These are phyloP conservation scores for Thymus quinquecostatus DNA, from an alignment of 257 asterid species.

Conservation along the genomic window DNA sequence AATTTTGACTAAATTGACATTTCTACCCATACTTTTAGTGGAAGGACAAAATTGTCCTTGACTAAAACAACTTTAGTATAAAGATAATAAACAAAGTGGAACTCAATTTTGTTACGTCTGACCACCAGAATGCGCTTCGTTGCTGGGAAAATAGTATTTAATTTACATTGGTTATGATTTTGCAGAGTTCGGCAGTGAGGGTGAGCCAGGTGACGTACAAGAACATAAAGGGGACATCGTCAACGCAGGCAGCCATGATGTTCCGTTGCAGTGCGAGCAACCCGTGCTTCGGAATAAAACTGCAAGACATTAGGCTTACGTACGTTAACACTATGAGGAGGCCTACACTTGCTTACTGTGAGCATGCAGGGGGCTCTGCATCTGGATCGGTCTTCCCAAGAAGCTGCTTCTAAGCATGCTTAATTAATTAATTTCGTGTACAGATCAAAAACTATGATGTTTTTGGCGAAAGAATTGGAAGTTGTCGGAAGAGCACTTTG, in stretches of 20 bases:
- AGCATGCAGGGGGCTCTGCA: conserved; percentile 53
- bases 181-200: conserved; percentile 67
- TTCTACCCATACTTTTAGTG: too few species aligned
- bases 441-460: conserved; percentile 13
- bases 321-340: conserved; percentile 37
- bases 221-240: conserved; percentile 70
- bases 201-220: conserved; percentile 59
- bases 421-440: conserved; percentile 11
- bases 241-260: conserved; percentile 69
- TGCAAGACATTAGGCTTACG: conserved; percentile 59
- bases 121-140: too few species aligned
- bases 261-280: conserved; percentile 60
- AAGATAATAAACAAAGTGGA: too few species aligned
- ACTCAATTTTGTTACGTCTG: too few species aligned
- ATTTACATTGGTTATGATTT: background rate
- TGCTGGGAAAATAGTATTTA: too few species aligned
- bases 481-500: conserved; percentile 10
- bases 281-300: conserved; percentile 61
- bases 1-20: too few species aligned
- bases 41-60: too few species aligned
- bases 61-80: too few species aligned
- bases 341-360: conserved; percentile 56
- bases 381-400: conserved; percentile 56
- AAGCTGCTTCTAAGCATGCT: conserved; percentile 43
- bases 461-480: background rate